These are phyloP conservation scores for Ustilago lituana DNA, from an alignment of 1,284 basidiomycete species.

Conservation along the genomic window DNA sequence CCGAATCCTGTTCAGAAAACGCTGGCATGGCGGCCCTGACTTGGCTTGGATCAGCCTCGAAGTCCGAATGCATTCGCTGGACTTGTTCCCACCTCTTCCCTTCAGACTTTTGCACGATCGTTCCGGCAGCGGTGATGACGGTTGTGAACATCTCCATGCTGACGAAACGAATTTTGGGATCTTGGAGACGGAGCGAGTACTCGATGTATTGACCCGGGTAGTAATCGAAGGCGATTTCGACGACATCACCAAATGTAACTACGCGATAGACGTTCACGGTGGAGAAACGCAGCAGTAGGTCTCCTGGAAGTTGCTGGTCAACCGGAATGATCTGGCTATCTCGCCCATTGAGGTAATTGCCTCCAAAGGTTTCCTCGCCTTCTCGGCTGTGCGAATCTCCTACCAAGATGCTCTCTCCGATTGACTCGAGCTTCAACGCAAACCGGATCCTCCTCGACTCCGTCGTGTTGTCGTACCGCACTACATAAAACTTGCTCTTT, in stretches of 20 bases:
- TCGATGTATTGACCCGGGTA: constrained; percentile 20
- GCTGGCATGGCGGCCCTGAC: constrained; percentile 3
- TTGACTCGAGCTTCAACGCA: constrained; percentile 31
- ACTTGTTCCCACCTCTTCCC: constrained; percentile 5
- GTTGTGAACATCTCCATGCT: constrained; percentile 13
- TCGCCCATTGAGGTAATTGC: constrained; percentile 35
- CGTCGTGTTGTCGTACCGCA: constrained; percentile 71
- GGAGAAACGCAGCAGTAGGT: constrained; percentile 70
- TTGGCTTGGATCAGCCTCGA: not conserved
- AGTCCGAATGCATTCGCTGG: constrained; percentile 12
- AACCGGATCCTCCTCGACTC: constrained; percentile 33
- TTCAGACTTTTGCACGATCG: not conserved
- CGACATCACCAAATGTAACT: constrained; percentile 15
- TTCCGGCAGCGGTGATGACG: not conserved
- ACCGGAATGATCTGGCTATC: constrained; percentile 40
- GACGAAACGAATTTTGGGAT: not conserved
- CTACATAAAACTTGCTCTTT: constrained; percentile 74
- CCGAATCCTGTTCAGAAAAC: not conserved
- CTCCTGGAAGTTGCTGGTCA: constrained; percentile 31
- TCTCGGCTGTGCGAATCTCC: constrained; percentile 3
- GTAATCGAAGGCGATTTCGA: constrained; percentile 26
- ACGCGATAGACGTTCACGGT: constrained; percentile 71
- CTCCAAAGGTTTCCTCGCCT: not conserved
- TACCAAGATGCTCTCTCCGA: constrained; percentile 21
- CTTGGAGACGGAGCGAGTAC: constrained; percentile 11